Conservation (phyloP, 768 basidiomycete genomes). For the Kwoniella sp. region DNA sequence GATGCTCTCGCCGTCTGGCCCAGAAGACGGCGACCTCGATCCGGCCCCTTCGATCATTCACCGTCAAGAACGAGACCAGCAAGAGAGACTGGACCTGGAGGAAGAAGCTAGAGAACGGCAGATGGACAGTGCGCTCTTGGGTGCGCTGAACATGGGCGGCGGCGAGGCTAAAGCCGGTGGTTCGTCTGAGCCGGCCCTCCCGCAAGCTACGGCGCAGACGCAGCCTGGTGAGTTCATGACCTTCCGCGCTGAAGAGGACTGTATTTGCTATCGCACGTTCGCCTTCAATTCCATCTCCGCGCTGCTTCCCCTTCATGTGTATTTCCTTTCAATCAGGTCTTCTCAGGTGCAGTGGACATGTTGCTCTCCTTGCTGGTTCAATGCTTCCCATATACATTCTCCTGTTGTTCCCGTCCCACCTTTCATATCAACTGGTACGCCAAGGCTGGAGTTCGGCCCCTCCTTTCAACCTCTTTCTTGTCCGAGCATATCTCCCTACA, state of each 20-base stretch:
- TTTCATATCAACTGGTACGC: neutral
- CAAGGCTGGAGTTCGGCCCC: neutral
- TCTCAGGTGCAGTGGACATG: too few relatives aligned
- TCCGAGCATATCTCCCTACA: too few relatives aligned
- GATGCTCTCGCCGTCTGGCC: conserved; percentile 40
- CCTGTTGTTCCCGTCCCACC: neutral
- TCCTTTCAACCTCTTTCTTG: neutral
- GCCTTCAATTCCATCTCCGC: neutral
- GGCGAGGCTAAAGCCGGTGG: neutral
- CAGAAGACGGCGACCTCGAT: conserved; percentile 34
- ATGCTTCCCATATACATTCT: neutral
- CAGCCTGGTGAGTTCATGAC: neutral
- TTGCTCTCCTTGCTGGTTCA: neutral
- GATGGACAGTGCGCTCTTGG: conserved; percentile 16
- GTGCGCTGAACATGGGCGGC: conserved; percentile 9
- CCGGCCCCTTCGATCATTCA: conserved; percentile 30
- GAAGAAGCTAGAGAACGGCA: conserved; percentile 44
- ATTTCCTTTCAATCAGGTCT: too few relatives aligned
- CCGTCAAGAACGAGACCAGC: conserved; percentile 38
- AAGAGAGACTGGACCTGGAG: conserved; percentile 46
- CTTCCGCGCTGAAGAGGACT: too few relatives aligned
- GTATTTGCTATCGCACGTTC: neutral
- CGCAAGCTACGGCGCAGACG: neutral
- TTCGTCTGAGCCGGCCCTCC: neutral
- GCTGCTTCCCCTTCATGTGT: too few relatives aligned